A percentile compares a stretch with the other conserved stretches of the same genome.
These are phyloP conservation scores for Rutstroemia sp. DNA, from an alignment of 2,329 filamentous ascomycete species.

Conservation along the genomic window DNA sequence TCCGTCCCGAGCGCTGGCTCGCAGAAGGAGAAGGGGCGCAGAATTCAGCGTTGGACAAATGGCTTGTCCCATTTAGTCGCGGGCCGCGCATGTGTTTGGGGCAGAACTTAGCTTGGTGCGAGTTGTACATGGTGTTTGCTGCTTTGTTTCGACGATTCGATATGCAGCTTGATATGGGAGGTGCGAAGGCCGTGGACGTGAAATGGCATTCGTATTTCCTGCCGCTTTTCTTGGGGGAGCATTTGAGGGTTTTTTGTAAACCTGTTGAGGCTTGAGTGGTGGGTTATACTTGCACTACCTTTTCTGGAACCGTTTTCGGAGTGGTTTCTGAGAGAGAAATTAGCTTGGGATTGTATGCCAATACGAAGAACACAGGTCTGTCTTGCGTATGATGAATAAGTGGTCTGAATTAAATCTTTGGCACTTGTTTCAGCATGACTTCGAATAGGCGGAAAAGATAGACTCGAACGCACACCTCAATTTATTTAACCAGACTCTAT, in stretches of 20 bases:
- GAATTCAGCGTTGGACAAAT: slow-evolving; percentile 2
- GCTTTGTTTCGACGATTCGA: slow-evolving; percentile 29
- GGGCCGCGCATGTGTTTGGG: slow-evolving; percentile 36
- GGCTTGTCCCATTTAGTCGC: slow-evolving; percentile 36
- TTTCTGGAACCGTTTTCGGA: too few relatives aligned
- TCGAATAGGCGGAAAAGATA: too few relatives aligned
- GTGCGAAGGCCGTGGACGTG: slow-evolving; percentile 25
- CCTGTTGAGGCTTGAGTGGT: background rate
- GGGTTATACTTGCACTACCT: too few relatives aligned
- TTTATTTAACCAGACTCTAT: too few relatives aligned
- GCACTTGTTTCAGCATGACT: too few relatives aligned
- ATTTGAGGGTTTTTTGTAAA: slow-evolving; percentile 21
- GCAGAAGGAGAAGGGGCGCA: background rate
- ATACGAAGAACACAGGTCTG: too few relatives aligned
- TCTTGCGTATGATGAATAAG: too few relatives aligned
- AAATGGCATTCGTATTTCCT: slow-evolving; percentile 26
- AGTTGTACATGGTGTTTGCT: slow-evolving; percentile 29
- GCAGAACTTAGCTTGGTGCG: slow-evolving; percentile 20
- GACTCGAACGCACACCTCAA: too few relatives aligned
- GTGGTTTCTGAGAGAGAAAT: too few relatives aligned
- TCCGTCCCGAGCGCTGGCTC: slow-evolving; percentile 21
- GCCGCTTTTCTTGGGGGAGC: slow-evolving; percentile 16
- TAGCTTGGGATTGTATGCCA: too few relatives aligned
- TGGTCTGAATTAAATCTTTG: too few relatives aligned
- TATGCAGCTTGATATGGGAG: slow-evolving; percentile 19